A percentile compares a stretch with the other conserved stretches of the same genome.
phyloP scores from a whole-genome alignment of 2,329 filamentous ascomycete species.

The Sporothrix dimorphospora region DNA sequence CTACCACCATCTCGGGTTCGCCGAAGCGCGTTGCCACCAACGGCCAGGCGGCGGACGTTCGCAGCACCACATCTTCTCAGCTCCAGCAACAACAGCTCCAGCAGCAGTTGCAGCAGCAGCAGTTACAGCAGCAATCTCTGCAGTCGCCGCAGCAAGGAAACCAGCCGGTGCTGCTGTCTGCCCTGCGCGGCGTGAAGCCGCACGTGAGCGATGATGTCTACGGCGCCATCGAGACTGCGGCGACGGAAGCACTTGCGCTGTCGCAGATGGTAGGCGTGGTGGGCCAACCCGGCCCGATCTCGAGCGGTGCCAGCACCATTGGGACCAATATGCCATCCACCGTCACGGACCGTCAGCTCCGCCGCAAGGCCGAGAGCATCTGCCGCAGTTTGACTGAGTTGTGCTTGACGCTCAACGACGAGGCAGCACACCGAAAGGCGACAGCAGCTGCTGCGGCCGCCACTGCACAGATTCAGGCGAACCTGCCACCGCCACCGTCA shows the following conservation, averaged over 20 bases:
- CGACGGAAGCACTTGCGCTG: conserved; percentile 77
- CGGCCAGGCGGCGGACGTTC: conserved; percentile 47
- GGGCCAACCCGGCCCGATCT: conserved; percentile 69
- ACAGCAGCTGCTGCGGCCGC: conserved; percentile 29
- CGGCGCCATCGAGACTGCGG: conserved; percentile 76
- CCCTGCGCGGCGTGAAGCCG: conserved; percentile 75
- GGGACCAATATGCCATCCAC: conserved; percentile 51
- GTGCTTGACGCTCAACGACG: conserved; percentile 79
- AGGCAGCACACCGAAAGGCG: conserved; percentile 46
- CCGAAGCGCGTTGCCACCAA: conserved; percentile 71
- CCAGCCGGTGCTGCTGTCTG: conserved; percentile 67
- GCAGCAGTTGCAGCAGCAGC: conserved; percentile 40
- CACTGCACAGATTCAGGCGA: not conserved
- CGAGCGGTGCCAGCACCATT: conserved; percentile 66
- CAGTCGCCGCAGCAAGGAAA: conserved; percentile 40
- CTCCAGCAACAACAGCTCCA: conserved; percentile 59
- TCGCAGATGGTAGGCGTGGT: conserved; percentile 75
- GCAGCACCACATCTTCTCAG: conserved; percentile 46
- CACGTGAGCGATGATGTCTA: conserved; percentile 73
- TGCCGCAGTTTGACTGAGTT: conserved; percentile 92
- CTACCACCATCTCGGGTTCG: conserved; percentile 87
- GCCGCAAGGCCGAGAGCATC: conserved; percentile 88
- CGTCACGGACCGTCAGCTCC: conserved; percentile 78
- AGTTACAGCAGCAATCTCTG: conserved; percentile 22
- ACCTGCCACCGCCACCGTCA: not conserved